phyloP scores from a whole-genome alignment of 2,329 filamentous ascomycete genomes.

The Trichothecium sympodiale region DNA sequence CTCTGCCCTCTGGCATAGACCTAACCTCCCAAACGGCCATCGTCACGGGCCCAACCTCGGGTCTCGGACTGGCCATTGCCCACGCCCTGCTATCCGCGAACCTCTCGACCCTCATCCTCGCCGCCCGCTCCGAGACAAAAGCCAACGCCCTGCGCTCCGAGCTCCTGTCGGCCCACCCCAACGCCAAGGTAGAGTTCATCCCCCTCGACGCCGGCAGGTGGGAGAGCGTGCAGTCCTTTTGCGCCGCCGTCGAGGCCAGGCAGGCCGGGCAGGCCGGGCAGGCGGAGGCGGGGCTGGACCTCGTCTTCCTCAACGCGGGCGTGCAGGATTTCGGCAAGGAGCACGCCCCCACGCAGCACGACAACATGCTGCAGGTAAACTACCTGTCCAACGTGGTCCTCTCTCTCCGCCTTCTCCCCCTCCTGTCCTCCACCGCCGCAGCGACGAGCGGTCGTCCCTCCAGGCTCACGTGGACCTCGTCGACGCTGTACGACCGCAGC shows the following conservation, averaged over 20 bases:
- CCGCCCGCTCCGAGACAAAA: constrained; percentile 20
- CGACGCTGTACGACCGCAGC: constrained; percentile 13
- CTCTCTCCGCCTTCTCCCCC: constrained; percentile 19
- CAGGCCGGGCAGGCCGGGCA: too few species aligned
- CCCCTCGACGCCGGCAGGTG: constrained; percentile 9
- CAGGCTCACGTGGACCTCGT: constrained; percentile 16
- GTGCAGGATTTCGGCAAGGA: constrained; percentile 10
- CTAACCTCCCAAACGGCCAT: constrained; percentile 19
- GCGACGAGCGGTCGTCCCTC: constrained; percentile 10
- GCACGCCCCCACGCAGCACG: constrained; percentile 11
- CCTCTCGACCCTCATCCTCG: constrained; percentile 26
- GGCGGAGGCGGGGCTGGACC: constrained; percentile 20
- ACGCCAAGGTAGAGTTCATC: constrained; percentile 8
- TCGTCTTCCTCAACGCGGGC: constrained; percentile 34
- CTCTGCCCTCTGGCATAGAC: constrained; percentile 3
- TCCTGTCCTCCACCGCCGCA: constrained; percentile 15
- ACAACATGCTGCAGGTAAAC: constrained; percentile 28
- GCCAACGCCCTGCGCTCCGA: constrained; percentile 13
- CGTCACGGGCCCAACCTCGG: constrained; percentile 31
- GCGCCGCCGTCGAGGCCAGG: constrained; percentile 3
- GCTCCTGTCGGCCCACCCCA: constrained; percentile 6
- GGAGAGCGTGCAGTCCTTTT: constrained; percentile 7
- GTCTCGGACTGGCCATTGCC: constrained; percentile 28
- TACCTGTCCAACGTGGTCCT: constrained; percentile 24
- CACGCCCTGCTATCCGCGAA: constrained; percentile 23